A percentile compares a stretch with the other conserved stretches of the same genome.
phyloP scores from a whole-genome alignment of 2,329 filamentous ascomycete genomes.

The Cryoendolithus antarcticus region DNA sequence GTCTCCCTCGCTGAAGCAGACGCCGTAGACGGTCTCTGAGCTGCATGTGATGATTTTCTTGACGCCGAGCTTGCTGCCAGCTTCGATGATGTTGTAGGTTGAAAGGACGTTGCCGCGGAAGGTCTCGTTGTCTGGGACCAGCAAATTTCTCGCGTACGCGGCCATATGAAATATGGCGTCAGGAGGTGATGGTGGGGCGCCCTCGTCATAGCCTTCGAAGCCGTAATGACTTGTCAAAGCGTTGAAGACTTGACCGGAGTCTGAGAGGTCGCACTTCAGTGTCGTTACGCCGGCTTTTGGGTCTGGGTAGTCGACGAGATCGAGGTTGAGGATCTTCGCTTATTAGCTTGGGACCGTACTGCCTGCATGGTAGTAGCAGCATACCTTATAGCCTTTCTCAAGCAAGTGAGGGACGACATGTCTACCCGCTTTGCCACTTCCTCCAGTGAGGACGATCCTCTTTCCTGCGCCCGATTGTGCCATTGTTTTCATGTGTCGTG shows the following conservation, averaged over 20 bases:
- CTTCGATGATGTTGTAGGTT: conserved; percentile 53
- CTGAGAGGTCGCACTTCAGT: conserved; percentile 43
- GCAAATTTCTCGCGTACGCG: conserved; percentile 47
- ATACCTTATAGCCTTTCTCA: conserved; percentile 34
- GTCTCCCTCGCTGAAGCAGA: conserved; percentile 49
- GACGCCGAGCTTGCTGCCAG: conserved; percentile 48
- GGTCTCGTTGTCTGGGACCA: conserved; percentile 48
- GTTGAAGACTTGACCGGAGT: conserved; percentile 44
- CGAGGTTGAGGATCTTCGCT: conserved; percentile 39
- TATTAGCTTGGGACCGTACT: background rate
- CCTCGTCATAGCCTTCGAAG: conserved; percentile 37
- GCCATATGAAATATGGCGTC: conserved; percentile 53
- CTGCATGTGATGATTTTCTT: conserved; percentile 50
- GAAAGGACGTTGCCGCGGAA: conserved; percentile 44
- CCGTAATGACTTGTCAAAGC: conserved; percentile 45
- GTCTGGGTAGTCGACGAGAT: conserved; percentile 34
- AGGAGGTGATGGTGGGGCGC: conserved; percentile 32
- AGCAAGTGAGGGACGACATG: conserved; percentile 43
- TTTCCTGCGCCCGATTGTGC: conserved; percentile 18
- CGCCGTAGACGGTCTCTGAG: conserved; percentile 48
- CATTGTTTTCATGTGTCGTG: no score
- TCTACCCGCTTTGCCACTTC: conserved; percentile 41
- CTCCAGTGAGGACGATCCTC: conserved; percentile 42
- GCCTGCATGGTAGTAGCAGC: background rate
- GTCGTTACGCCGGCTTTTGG: conserved; percentile 35